Percentiles rank a stretch among this genome's conserved stretches.
Evolutionary conservation across 192 early-diverging fungal species (phyloP).

Genomic region (Oehlia diaphana): DNA sequence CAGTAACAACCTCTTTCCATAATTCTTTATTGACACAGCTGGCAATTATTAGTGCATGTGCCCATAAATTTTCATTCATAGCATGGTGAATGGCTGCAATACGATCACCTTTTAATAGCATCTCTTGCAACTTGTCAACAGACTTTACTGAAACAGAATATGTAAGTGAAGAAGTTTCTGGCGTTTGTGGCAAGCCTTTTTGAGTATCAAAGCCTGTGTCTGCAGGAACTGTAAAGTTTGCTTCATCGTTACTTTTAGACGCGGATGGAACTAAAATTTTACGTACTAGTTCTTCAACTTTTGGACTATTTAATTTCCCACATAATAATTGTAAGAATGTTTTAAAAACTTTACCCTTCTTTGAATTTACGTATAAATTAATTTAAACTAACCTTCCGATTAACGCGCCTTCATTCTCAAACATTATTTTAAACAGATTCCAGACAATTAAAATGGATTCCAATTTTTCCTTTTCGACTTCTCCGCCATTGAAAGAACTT

Average conservation of each 20-base stretch:
- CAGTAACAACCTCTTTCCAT: constrained; percentile 76
- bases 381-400: constrained; percentile 49
- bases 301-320: constrained; percentile 35
- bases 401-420: constrained; percentile 66
- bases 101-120: constrained; percentile 63
- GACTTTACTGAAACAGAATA: constrained; percentile 29
- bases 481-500: constrained; percentile 7
- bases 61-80: constrained; percentile 67
- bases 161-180: background rate
- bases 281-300: constrained; percentile 50
- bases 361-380: background rate
- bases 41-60: constrained; percentile 87
- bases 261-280: constrained; percentile 38
- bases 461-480: constrained; percentile 17
- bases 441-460: constrained; percentile 49
- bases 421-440: constrained; percentile 59
- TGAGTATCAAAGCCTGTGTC: constrained; percentile 22
- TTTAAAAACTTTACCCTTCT: background rate
- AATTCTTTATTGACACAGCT: constrained; percentile 82
- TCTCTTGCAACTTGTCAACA: constrained; percentile 59
- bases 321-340: background rate
- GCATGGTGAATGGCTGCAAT: constrained; percentile 52
- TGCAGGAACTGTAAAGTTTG: constrained; percentile 40
- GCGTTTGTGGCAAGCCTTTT: background rate
- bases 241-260: constrained; percentile 19